Base-by-base conservation (phyloP, 2,329 filamentous ascomycete species). In the Plectosphaerella plurivora region DNA sequence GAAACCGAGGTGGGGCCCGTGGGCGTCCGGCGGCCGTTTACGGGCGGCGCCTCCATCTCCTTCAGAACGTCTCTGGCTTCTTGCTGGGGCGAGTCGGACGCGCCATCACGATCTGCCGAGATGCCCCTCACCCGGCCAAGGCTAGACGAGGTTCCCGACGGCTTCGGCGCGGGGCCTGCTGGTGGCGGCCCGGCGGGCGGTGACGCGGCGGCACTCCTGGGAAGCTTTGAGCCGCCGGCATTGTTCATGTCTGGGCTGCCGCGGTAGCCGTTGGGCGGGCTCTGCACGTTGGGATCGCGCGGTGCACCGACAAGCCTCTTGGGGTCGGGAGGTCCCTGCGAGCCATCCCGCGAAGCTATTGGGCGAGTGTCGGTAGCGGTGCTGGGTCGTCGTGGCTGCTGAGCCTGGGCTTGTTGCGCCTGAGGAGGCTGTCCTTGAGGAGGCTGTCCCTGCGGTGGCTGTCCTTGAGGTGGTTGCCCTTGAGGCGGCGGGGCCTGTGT, bases 11-110 rank as follows among this genome's bases (percentile, higher is more conserved):
- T 20, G 18, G 41, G 41, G 10, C 41, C 41, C 5, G 79, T 82
- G 10, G 86, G 84, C 5, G 85, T 87, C 35, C 82, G 79, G 49
- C 80, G 77, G n/a, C 85, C 87, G 55, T 85, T 84, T 11, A 75
- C 69, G 3, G 69, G 66, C 6, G 81, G 74, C 33, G 71, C 76
- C 24, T 86, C 85, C 35, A 72, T 71, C 46, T 73, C 72, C 51
- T 64, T 70, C 46, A 66, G 58, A 49, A 65, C 56, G 57, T 74
- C 74, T 65, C 68, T 73, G 52, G 67, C 57, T 39, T 60, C 53
- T 12, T 33, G 28, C 51, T 65, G 65, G 8, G 75, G 71, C 3
- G 78, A 74, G 4, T 60, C 65, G 6, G 64, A 58, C 5, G 64
- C 62, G 2, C 66, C 68, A 10, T 60, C 65, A 28, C 76, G 66